Conservation (phyloP, 2,329 filamentous ascomycete species). For the Ciborinia camelliae region DNA sequence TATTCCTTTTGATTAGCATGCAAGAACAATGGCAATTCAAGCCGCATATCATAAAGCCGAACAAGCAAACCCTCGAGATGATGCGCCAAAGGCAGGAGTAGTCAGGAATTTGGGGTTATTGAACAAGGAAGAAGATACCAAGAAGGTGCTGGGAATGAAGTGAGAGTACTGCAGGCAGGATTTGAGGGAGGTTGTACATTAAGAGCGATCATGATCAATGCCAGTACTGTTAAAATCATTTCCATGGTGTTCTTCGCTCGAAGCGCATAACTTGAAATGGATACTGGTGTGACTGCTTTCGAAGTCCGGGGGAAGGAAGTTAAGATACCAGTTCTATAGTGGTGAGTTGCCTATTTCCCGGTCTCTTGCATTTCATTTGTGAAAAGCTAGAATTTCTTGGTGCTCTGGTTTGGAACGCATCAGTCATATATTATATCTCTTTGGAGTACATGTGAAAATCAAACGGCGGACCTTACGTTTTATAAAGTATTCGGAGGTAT, state of each 20-base stretch:
- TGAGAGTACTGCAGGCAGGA: slow-evolving; percentile 24
- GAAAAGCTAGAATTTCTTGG: neutral
- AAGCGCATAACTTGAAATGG: neutral
- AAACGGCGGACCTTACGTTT: neutral
- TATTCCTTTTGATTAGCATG: slow-evolving; percentile 48
- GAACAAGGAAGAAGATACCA: slow-evolving; percentile 77
- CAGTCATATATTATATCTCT: neutral
- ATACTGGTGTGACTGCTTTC: neutral
- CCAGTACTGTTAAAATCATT: slow-evolving; percentile 1
- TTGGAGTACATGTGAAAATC: neutral
- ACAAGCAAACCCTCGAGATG: slow-evolving; percentile 70
- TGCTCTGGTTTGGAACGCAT: neutral
- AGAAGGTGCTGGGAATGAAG: slow-evolving; percentile 47
- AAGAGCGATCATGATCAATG: slow-evolving; percentile 23
- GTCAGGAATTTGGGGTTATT: slow-evolving; percentile 84
- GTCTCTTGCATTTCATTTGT: neutral
- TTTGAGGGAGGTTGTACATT: slow-evolving; percentile 33
- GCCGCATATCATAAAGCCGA: slow-evolving; percentile 79
- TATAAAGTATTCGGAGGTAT: neutral
- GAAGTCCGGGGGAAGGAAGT: neutral
- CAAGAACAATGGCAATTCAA: slow-evolving; percentile 75
- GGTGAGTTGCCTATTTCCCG: neutral
- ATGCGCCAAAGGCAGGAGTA: slow-evolving; percentile 76
- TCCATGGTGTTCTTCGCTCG: neutral
- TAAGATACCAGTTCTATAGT: neutral